Percentiles rank a stretch among this genome's conserved stretches.
Evolutionary conservation across 164 flowering plant genomes (phyloP).

Genomic region (Macadamia tetraphylla): DNA sequence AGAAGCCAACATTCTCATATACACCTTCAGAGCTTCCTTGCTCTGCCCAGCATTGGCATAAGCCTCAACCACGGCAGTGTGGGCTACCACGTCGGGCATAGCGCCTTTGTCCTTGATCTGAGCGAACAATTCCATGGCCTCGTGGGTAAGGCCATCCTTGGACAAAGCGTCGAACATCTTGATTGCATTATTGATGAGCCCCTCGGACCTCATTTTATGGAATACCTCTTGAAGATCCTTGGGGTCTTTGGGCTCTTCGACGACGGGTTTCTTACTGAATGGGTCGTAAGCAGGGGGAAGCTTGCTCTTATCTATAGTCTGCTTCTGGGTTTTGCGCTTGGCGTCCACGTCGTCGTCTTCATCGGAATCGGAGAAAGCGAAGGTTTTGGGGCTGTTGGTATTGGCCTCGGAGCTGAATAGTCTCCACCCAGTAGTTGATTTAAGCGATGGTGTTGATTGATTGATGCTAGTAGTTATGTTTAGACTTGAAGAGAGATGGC

Average conservation of each 20-base stretch:
- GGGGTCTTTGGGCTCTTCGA: constrained; percentile 70
- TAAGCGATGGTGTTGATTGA: background rate
- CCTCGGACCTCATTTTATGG: constrained; percentile 57
- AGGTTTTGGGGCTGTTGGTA: constrained; percentile 34
- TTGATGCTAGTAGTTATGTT: background rate
- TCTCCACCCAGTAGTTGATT: background rate
- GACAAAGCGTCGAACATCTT: constrained; percentile 98
- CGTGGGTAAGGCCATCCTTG: constrained; percentile 82
- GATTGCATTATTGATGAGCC: constrained; percentile 58
- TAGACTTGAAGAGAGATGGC: background rate
- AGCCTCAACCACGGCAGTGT: constrained; percentile 83
- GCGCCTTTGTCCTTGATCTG: constrained; percentile 68
- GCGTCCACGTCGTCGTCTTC: constrained; percentile 3
- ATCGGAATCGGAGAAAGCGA: constrained; percentile 38
- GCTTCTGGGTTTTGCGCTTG: background rate
- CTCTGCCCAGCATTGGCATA: constrained; percentile 63
- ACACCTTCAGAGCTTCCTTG: constrained; percentile 64
- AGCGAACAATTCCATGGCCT: constrained; percentile 63
- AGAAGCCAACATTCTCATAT: constrained; percentile 57
- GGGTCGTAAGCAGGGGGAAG: constrained; percentile 93
- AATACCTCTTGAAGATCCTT: constrained; percentile 66
- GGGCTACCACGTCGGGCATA: constrained; percentile 87
- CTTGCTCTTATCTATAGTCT: constrained; percentile 21
- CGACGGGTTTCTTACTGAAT: constrained; percentile 54
- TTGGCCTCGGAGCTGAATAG: constrained; percentile 10